Evolutionary conservation across 2,329 filamentous ascomycete species (phyloP), one percentile per base, ranked within the genome.

Genomic region (Harringtonia lauricola): DNA sequence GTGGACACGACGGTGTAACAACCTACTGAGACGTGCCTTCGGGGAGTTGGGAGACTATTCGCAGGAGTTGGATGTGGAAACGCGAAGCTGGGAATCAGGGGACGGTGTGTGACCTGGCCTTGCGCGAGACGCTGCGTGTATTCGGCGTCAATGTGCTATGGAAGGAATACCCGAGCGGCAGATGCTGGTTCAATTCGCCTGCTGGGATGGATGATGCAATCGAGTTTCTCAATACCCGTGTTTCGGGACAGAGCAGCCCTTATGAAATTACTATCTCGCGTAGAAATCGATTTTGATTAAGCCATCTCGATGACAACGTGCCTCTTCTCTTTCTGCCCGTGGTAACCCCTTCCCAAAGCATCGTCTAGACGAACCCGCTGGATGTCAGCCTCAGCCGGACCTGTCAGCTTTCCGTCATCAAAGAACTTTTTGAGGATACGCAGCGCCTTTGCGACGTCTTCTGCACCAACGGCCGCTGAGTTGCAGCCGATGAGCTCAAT

Each of bases 121-220:
- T n/a, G n/a, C n/a, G n/a, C n/a, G n/a, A n/a, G n/a, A n/a, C n/a
- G n/a, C n/a, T n/a, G n/a, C 33, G 41, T 1, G 47, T 50, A 1
- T 65, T 67, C 29, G 66, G 65, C 0, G 57, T 64, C 8, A 40
- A 55, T 21, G 63, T 69, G 3, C 47, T 50, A 10, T 67, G 64
- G 63, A 62, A 53, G 30, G 61, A 67, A 48, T 71, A 71, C 47
- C 48, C 54, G 2, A 49, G 55, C 17, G 67, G 68, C 10, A 64
- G 61, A 0, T 65, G 71, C 47, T 68, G 65, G 64, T 57, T 70
- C 36, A 63, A 70, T 46, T 57, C 61, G 14, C 65, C 66, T 0
- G 42, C 51, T 1, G 68, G 68, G 0, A 59, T 68, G 22, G 64
- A 70, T 44, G 66, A 70, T 46, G 59, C 34, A 3, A 29, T 43